Conservation (phyloP, 371 early-diverging fungal genomes). For the Vairimorpha apis region DNA sequence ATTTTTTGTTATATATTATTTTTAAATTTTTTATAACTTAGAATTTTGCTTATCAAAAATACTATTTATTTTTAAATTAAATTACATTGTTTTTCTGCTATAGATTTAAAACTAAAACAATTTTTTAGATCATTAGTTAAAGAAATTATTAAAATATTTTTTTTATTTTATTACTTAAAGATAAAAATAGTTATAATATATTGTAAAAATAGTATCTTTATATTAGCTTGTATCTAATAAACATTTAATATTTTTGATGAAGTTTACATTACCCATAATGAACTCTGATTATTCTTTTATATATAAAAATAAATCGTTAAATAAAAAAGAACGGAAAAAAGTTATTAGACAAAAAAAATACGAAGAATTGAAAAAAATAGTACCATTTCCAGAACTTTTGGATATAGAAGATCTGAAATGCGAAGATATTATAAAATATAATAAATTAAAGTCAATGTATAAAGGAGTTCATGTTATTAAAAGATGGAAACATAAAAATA, state of each 20-base stretch:
- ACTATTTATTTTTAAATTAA: too few species aligned
- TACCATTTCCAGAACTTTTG: constrained; percentile 80
- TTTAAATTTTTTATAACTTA: too few species aligned
- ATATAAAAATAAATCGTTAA: background rate
- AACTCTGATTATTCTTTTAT: constrained; percentile 1
- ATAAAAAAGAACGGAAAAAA: constrained; percentile 32
- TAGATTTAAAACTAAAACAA: too few species aligned
- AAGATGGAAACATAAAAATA: constrained; percentile 88
- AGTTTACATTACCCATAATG: background rate
- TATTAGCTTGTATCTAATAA: background rate
- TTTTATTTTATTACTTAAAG: too few species aligned
- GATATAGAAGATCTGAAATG: constrained; percentile 80
- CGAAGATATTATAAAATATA: constrained; percentile 79
- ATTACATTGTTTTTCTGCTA: too few species aligned
- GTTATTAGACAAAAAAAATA: constrained; percentile 5
- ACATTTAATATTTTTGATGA: background rate
- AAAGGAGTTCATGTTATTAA: constrained; percentile 86
- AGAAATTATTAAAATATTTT: too few species aligned
- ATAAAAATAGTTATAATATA: too few species aligned
- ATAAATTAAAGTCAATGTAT: constrained; percentile 74
- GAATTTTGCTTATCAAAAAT: too few species aligned
- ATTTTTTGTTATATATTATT: too few species aligned
- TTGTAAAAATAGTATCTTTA: too few species aligned
- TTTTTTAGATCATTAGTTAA: too few species aligned
- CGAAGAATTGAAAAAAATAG: constrained; percentile 67